A percentile compares a stretch with the other conserved stretches of the same genome.
These are phyloP conservation scores for Citrullus colocynthis DNA, from an alignment of 306 rosid species.

Conservation along the genomic window DNA sequence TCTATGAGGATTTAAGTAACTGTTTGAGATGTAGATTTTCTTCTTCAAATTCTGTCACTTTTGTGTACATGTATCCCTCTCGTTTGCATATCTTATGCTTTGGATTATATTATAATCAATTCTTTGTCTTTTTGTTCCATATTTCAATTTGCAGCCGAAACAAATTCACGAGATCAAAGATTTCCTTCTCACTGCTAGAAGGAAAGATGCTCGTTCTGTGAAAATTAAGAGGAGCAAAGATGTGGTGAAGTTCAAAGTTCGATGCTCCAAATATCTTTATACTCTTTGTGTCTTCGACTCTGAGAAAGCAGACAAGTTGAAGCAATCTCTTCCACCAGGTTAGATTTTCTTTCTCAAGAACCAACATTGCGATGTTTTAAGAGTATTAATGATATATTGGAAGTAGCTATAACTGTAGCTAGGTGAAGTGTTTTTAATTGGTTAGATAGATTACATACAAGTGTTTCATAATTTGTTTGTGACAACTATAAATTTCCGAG, in stretches of 20 bases:
- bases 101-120: background rate
- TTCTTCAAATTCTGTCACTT: background rate
- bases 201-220: slow-evolving; percentile 47
- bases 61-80: background rate
- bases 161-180: slow-evolving; percentile 46
- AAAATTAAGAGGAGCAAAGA: slow-evolving; percentile 33
- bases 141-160: slow-evolving; percentile 22
- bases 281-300: slow-evolving; percentile 36
- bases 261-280: slow-evolving; percentile 41
- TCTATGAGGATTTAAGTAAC: too few species aligned
- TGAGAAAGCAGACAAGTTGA: slow-evolving; percentile 41
- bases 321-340: slow-evolving; percentile 46
- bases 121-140: background rate
- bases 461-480: background rate
- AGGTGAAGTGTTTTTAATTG: background rate
- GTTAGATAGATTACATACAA: background rate
- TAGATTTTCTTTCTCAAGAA: background rate
- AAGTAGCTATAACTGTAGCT: background rate
- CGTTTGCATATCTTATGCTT: background rate
- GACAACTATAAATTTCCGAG: background rate
- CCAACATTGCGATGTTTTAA: background rate
- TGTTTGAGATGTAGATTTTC: too few species aligned
- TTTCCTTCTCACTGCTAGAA: slow-evolving; percentile 46
- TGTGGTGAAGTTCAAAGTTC: slow-evolving; percentile 40
- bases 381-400: background rate